phyloP scores from a whole-genome alignment of 108 stramenopile genomes.

The Cylindrotheca fusiformis region DNA sequence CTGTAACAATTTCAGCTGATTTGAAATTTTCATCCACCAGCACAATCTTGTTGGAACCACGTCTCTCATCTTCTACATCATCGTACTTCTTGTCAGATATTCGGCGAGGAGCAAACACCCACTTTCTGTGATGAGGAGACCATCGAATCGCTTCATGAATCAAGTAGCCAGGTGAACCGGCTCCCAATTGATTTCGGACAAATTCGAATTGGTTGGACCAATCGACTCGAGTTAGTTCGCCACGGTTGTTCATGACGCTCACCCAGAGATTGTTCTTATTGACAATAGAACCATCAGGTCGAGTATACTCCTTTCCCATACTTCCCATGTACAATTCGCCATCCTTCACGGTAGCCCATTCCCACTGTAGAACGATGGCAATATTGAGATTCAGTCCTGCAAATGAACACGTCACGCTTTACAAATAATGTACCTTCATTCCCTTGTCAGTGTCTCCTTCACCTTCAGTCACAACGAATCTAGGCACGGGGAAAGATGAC shows the following conservation, averaged over 20 bases:
- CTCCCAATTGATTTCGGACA: constrained; percentile 75
- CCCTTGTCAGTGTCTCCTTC: constrained; percentile 94
- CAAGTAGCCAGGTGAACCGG: constrained; percentile 80
- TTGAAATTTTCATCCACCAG: constrained; percentile 81
- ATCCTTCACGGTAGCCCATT: constrained; percentile 94
- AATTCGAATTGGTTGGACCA: constrained; percentile 81
- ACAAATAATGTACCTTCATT: constrained; percentile 51
- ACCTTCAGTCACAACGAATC: constrained; percentile 91
- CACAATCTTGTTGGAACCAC: constrained; percentile 85
- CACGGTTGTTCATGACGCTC: constrained; percentile 66
- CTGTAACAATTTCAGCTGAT: constrained; percentile 62
- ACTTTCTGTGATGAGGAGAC: constrained; percentile 78
- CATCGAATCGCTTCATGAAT: constrained; percentile 93
- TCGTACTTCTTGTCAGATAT: constrained; percentile 84
- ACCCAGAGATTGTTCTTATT: constrained; percentile 95
- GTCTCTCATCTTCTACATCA: constrained; percentile 84
- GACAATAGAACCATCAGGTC: constrained; percentile 68
- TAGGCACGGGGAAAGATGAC: constrained; percentile 78
- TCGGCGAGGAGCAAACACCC: constrained; percentile 93
- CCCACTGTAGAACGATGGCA: constrained; percentile 52
- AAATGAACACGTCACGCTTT: too few relatives aligned
- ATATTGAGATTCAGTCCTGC: constrained; percentile 56
- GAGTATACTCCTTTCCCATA: constrained; percentile 94
- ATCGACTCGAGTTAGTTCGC: constrained; percentile 71
- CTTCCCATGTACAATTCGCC: constrained; percentile 85